phyloP scores from a whole-genome alignment of 2,329 filamentous ascomycete genomes.

The Cyclaneusma minus region DNA sequence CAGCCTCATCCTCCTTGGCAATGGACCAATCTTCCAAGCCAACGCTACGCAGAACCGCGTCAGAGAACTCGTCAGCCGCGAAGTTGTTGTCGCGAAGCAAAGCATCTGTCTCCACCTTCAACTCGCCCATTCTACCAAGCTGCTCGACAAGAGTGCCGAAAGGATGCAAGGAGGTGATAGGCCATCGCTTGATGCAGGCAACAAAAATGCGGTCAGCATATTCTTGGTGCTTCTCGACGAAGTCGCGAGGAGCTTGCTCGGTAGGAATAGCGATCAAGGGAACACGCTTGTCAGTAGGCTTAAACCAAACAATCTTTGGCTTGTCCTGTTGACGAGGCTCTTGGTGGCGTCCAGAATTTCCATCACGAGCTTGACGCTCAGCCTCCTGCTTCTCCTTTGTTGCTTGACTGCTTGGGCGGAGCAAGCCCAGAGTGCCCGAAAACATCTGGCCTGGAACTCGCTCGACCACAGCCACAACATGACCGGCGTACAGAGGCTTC shows the following conservation, averaged over 20 bases:
- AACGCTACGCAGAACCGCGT: conserved; percentile 86
- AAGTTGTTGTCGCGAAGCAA: conserved; percentile 98
- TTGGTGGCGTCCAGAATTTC: conserved; percentile 51
- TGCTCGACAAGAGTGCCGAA: conserved; percentile 97
- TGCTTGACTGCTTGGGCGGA: conserved; percentile 92
- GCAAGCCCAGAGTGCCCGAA: conserved; percentile 82
- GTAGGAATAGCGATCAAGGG: conserved; percentile 96
- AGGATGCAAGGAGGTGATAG: conserved; percentile 96
- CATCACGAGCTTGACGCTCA: conserved; percentile 82
- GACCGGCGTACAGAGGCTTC: conserved; percentile 92
- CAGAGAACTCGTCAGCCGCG: conserved; percentile 90
- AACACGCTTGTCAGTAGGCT: conserved; percentile 97
- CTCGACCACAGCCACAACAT: conserved; percentile 94
- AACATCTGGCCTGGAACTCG: conserved; percentile 98
- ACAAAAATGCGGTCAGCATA: conserved; percentile 98
- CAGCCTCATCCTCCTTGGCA: conserved; percentile 63
- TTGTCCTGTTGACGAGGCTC: conserved; percentile 84
- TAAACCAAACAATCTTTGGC: conserved; percentile 99
- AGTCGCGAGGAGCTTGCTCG: conserved; percentile 92
- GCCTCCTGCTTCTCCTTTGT: conserved; percentile 99
- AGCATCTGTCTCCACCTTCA: conserved; percentile 95
- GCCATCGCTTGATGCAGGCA: conserved; percentile 98
- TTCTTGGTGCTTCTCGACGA: conserved; percentile 95
- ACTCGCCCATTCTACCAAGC: conserved; percentile 90
- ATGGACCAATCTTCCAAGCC: conserved; percentile 86